Percentiles rank a stretch among this genome's conserved stretches.
Evolutionary conservation across 805 yeast genomes (phyloP).

Genomic region (Yarrowia sp.): DNA sequence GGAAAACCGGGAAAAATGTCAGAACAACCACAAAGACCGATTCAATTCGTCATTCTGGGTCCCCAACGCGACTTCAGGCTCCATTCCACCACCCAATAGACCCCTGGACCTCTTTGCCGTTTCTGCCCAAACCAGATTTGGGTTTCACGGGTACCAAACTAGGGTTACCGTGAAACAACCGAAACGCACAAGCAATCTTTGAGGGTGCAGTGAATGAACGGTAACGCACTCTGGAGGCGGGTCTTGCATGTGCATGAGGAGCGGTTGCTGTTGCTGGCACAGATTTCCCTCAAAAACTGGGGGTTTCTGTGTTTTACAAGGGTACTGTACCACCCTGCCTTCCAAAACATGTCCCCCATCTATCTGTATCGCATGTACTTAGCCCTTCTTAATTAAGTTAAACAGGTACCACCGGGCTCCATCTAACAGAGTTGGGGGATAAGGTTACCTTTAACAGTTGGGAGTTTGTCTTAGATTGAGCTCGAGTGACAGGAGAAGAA

Average conservation of each 20-base stretch:
- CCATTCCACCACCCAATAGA: neutral
- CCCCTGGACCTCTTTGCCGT: conserved; percentile 18
- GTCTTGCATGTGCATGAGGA: conserved; percentile 21
- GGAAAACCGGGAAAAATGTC: too few relatives aligned
- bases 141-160: conserved; percentile 27
- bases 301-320: too few relatives aligned
- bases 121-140: conserved; percentile 12
- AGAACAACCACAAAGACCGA: neutral
- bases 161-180: conserved; percentile 38
- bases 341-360: too few relatives aligned
- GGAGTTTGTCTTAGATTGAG: conserved; percentile 32
- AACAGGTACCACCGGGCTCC: conserved; percentile 9
- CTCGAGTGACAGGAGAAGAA: conserved; percentile 27
- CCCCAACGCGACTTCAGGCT: neutral
- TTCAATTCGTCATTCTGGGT: neutral
- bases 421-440: conserved; percentile 3
- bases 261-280: too few relatives aligned
- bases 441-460: conserved; percentile 31
- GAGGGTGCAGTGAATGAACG: conserved; percentile 26
- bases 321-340: too few relatives aligned
- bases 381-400: neutral
- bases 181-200: conserved; percentile 31
- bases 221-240: conserved; percentile 11
- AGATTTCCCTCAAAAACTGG: too few relatives aligned
- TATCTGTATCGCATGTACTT: neutral